A percentile compares a stretch with the other conserved stretches of the same genome.
Conservation (phyloP, 495 filamentous ascomycete genomes). For the Xylaria telfairii region DNA sequence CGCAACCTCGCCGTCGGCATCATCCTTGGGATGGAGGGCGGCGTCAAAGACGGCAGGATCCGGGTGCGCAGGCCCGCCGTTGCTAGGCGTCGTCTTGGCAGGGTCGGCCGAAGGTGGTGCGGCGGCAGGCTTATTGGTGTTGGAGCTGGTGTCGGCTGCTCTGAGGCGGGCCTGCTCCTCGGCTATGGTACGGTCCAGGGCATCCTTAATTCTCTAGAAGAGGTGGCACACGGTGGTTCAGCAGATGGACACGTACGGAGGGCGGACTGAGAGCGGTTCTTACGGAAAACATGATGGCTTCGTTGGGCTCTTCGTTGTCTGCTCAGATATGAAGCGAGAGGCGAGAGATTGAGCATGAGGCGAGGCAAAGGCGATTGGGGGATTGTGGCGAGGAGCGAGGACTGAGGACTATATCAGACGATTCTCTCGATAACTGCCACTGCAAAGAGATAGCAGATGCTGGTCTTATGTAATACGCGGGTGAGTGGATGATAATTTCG, state of each 20-base stretch:
- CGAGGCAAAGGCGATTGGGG: not conserved
- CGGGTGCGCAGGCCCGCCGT: slow-evolving; percentile 50
- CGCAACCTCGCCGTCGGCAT: slow-evolving; percentile 57
- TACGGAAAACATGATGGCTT: slow-evolving; percentile 59
- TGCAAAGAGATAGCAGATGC: not conserved
- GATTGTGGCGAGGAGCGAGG: not conserved
- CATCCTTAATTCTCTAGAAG: slow-evolving; percentile 80
- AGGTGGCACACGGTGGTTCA: not conserved
- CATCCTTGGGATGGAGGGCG: slow-evolving; percentile 77
- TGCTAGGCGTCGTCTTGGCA: slow-evolving; percentile 60
- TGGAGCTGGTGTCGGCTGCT: slow-evolving; percentile 49
- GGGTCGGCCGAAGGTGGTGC: slow-evolving; percentile 27
- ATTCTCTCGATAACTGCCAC: not conserved
- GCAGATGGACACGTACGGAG: not conserved
- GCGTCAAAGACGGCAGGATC: slow-evolving; percentile 86
- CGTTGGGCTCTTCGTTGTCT: slow-evolving; percentile 1
- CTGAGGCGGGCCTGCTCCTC: slow-evolving; percentile 86
- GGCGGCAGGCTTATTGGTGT: not conserved
- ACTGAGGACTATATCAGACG: too few species aligned
- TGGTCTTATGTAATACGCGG: not conserved
- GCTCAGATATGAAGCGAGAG: not conserved
- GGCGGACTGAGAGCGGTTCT: not conserved
- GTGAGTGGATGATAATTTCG: not conserved
- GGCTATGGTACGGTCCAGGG: slow-evolving; percentile 83
- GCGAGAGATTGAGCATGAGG: not conserved